Evolutionary conservation across 768 basidiomycete species (phyloP).

Genomic region (Terana coerulea): DNA sequence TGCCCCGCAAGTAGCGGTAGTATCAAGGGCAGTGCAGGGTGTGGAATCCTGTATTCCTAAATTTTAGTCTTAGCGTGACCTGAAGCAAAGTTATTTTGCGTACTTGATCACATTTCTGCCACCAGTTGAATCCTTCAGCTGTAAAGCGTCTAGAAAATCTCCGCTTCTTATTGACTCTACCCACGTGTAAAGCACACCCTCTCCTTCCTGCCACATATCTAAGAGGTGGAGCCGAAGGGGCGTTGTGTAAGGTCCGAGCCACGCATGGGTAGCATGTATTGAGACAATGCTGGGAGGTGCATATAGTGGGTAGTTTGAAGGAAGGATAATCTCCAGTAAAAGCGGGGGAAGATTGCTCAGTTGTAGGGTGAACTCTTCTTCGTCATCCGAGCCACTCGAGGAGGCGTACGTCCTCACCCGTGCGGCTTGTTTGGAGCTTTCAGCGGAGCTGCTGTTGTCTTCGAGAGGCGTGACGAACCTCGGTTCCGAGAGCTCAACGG

Average conservation of each 20-base stretch:
- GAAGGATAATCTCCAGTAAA: conserved; percentile 50
- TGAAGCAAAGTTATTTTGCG: conserved; percentile 21
- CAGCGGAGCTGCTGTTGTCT: conserved; percentile 13
- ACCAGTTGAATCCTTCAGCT: conserved; percentile 31
- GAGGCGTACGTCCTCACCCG: not conserved
- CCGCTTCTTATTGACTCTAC: conserved; percentile 68
- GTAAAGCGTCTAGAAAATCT: conserved; percentile 51
- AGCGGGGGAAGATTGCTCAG: conserved; percentile 61
- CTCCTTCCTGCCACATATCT: conserved; percentile 59
- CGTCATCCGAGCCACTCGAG: conserved; percentile 12
- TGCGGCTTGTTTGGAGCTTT: not conserved
- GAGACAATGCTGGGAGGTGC: conserved; percentile 51
- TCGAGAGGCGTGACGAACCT: conserved; percentile 36
- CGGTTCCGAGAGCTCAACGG: conserved; percentile 52
- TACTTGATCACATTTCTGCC: conserved; percentile 35
- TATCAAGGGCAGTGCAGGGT: conserved; percentile 55
- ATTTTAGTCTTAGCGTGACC: conserved; percentile 9
- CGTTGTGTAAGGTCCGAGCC: conserved; percentile 43
- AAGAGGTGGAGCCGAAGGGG: conserved; percentile 37
- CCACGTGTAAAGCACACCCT: conserved; percentile 65
- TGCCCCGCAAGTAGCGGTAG: conserved; percentile 44
- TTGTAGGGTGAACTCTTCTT: conserved; percentile 22
- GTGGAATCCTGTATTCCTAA: conserved; percentile 39
- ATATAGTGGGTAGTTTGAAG: conserved; percentile 50
- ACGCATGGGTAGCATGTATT: conserved; percentile 52